Percentiles rank a stretch among this genome's conserved stretches.
phyloP scores from a whole-genome alignment of 805 yeast genomes.

The Lipomyces yamadae region DNA sequence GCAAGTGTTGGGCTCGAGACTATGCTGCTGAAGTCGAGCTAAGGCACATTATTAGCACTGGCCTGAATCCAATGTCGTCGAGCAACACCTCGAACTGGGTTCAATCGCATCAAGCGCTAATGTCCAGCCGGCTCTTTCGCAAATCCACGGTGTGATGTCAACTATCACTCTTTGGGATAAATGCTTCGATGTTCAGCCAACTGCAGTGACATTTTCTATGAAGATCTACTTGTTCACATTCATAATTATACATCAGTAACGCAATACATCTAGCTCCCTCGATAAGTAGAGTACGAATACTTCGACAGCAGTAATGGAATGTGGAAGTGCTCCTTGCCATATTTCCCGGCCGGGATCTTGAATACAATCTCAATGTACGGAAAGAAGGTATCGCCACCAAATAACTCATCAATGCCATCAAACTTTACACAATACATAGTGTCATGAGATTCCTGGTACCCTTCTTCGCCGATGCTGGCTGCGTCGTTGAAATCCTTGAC shows the following conservation, averaged over 20 bases:
- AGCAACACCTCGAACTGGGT: no score
- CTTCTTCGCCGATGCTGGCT: conserved; percentile 42
- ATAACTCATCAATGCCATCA: conserved; percentile 68
- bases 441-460: conserved; percentile 6
- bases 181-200: no score
- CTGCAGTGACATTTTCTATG: no score
- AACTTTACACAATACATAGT: conserved; percentile 65
- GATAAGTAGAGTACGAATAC: conserved; percentile 86
- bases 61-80: no score
- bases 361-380: conserved; percentile 86
- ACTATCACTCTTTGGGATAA: no score
- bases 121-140: no score
- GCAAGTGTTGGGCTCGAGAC: no score
- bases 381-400: conserved; percentile 68
- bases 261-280: conserved; percentile 63
- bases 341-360: conserved; percentile 58
- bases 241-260: background rate
- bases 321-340: conserved; percentile 75
- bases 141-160: no score
- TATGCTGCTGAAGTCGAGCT: no score
- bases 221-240: background rate
- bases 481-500: conserved; percentile 46
- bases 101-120: no score
- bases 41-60: no score
- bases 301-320: conserved; percentile 84